These are phyloP conservation scores for Vigna reflexopilosa DNA, from an alignment of 306 rosid species.

Conservation along the genomic window DNA sequence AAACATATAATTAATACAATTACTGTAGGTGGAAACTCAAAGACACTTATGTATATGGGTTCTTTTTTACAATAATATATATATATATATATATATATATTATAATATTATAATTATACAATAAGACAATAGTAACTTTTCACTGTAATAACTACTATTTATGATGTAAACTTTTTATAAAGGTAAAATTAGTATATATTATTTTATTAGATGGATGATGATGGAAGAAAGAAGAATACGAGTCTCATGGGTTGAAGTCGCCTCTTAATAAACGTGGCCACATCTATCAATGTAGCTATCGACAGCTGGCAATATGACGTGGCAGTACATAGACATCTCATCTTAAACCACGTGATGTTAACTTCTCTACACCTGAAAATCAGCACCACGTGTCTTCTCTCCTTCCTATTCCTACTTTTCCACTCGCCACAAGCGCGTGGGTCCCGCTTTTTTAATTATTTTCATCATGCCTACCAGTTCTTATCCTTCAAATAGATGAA, in stretches of 20 bases:
- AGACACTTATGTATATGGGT: too few species aligned
- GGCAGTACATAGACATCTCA: conserved; percentile 39
- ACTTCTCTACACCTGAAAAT: not conserved
- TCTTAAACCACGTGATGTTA: conserved; percentile 48
- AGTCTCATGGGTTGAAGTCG: conserved; percentile 1
- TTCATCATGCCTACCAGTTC: not conserved
- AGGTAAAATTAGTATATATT: too few species aligned
- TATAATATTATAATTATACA: too few species aligned
- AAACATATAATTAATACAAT: too few species aligned
- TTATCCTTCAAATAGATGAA: not conserved
- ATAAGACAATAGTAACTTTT: too few species aligned
- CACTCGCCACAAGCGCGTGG: not conserved
- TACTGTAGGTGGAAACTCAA: too few species aligned
- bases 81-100: too few species aligned
- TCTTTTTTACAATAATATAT: too few species aligned
- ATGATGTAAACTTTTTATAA: too few species aligned
- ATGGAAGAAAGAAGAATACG: too few species aligned
- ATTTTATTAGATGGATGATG: too few species aligned
- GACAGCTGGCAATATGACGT: conserved; percentile 48
- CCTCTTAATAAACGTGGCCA: conserved; percentile 45
- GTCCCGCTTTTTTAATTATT: not conserved
- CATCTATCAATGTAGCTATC: conserved; percentile 34
- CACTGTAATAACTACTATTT: too few species aligned
- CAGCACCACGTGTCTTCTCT: conserved; percentile 48
- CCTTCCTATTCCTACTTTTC: not conserved